Percentiles rank a stretch among this genome's conserved stretches.
Conservation (phyloP, 768 basidiomycete genomes). For the Lactarius quietus region DNA sequence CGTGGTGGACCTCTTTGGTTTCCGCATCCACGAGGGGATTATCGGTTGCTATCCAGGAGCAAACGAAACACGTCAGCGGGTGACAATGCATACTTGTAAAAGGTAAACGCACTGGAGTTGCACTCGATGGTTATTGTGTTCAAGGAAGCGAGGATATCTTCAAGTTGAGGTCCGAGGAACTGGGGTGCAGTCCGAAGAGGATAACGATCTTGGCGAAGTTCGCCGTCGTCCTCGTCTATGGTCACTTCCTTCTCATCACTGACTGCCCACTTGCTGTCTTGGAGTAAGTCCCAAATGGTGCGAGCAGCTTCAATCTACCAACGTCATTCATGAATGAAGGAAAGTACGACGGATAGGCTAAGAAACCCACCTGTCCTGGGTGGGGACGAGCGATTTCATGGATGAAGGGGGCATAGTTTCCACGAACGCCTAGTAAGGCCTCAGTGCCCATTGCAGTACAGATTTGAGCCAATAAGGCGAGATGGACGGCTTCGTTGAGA, state of each 20-base stretch:
- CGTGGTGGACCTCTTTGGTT: conserved; percentile 65
- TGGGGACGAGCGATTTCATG: conserved; percentile 73
- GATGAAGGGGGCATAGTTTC: conserved; percentile 76
- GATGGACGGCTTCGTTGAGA: conserved; percentile 64
- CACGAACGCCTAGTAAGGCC: conserved; percentile 69
- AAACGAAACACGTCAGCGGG: neutral
- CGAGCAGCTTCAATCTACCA: conserved; percentile 63
- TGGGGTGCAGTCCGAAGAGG: conserved; percentile 73
- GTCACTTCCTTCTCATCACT: conserved; percentile 65
- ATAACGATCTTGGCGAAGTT: conserved; percentile 78
- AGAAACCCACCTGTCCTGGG: conserved; percentile 60
- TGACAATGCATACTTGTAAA: neutral
- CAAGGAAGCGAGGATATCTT: conserved; percentile 66
- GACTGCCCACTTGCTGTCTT: conserved; percentile 65
- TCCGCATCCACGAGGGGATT: conserved; percentile 78
- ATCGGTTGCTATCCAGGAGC: conserved; percentile 61
- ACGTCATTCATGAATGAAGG: neutral
- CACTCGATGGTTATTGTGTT: conserved; percentile 68
- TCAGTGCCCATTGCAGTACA: conserved; percentile 84
- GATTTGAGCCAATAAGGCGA: conserved; percentile 63
- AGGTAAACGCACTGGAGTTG: conserved; percentile 64
- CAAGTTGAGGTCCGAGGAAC: conserved; percentile 82
- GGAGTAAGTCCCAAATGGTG: conserved; percentile 64
- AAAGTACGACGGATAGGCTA: neutral
- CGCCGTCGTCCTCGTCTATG: conserved; percentile 67